Base-by-base conservation (phyloP, 257 asterid species). In the Paulownia fortunei region DNA sequence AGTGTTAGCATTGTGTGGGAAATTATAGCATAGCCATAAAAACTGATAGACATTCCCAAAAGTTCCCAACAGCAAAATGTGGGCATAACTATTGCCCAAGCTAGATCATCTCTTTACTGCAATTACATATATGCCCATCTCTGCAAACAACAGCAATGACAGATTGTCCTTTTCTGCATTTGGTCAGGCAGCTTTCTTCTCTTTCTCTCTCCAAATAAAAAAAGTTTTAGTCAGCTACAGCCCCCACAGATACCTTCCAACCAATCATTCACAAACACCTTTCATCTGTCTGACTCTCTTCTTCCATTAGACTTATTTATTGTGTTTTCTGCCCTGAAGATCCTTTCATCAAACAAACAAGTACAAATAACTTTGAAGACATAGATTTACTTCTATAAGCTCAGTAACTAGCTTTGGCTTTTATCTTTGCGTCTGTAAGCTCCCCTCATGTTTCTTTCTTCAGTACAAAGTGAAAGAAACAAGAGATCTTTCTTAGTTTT, bases 211-310 rank as follows among this genome's bases (percentile, higher is more conserved):
- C 62, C 21, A 8, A 27, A 69, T 42, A 74, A 58, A 78, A 58
- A 79, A 52, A 21, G 77, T 74, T 83, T 23, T 51, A 67, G 82
- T 77, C 82, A 79, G 84, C 74, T 79, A 80, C 30, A 79, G 89
- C 39, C 91, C 87, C 92, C 85, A 88, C 88, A 41, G 23, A 73
- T 77, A 80, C 84, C 88, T 83, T 78, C 83, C 78, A 54, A 62
- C 98, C 93, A 93, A 87, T 91, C 81, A 84, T 76, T 41, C 81
- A 81, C 75, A 37, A 73, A 84, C 87, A 84, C 75, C 78, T 76
- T 16, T 41, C 59, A 23, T 71, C 56, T 75, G 73, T 78, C 75
- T 62, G 36, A 15, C 60, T 75, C 81, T 69, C 68, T 66, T 56
- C 49, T 37, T 51, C 71, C 19, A 4, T 59, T n/a, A 46, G 8